A percentile compares a stretch with the other conserved stretches of the same genome.
phyloP scores from a whole-genome alignment of 345 rosid species.

The Citrus sp. region DNA sequence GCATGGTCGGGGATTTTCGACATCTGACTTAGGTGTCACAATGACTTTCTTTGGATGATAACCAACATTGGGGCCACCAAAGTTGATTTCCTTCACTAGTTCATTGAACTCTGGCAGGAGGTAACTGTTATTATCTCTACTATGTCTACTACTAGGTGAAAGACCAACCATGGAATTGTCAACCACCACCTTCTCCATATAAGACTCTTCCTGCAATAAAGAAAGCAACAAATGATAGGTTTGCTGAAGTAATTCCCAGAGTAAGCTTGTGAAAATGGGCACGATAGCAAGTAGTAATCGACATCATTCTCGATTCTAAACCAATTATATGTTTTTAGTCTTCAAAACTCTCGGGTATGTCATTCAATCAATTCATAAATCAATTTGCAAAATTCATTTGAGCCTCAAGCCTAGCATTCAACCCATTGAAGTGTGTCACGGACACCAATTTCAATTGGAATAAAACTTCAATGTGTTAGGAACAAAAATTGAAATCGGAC shows the following conservation, averaged over 20 bases:
- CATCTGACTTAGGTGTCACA: conserved; percentile 37
- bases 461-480: not conserved
- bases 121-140: conserved; percentile 41
- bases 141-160: conserved; percentile 36
- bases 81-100: conserved; percentile 43
- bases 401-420: not conserved
- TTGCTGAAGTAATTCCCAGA: not conserved
- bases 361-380: not conserved
- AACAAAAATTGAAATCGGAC: not conserved
- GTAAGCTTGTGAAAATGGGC: not conserved
- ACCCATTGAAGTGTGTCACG: not conserved
- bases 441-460: not conserved
- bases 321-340: not conserved
- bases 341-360: not conserved
- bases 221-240: not conserved
- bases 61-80: conserved; percentile 14
- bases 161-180: conserved; percentile 29
- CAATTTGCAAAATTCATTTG: not conserved
- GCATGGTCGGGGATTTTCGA: conserved; percentile 39
- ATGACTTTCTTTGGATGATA: conserved; percentile 26
- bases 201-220: conserved; percentile 31
- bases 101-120: conserved; percentile 59
- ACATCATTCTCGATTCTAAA: not conserved
- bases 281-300: not conserved
- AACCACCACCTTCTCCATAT: conserved; percentile 6